Conservation (phyloP, 2,329 filamentous ascomycete genomes). For the Botryotinia narcissicola region DNA sequence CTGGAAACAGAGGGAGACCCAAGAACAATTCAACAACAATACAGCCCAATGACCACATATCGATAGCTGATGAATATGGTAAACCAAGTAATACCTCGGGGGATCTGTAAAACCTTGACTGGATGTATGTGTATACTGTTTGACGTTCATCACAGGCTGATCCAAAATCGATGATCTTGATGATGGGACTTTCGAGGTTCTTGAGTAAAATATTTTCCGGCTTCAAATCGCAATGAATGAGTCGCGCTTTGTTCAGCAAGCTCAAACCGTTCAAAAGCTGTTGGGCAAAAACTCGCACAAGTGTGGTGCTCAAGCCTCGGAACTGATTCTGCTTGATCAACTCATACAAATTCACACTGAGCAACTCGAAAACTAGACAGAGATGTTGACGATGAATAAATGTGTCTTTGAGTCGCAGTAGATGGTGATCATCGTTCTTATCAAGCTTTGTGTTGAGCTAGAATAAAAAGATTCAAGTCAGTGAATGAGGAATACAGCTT, state of each 20-base stretch:
- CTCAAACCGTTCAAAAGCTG: constrained; percentile 91
- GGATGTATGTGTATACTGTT: constrained; percentile 98
- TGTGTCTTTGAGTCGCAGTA: constrained; percentile 91
- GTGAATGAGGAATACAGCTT: constrained; percentile 25
- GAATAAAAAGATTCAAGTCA: constrained; percentile 21
- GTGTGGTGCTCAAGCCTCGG: constrained; percentile 90
- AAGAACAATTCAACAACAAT: constrained; percentile 98
- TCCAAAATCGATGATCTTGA: constrained; percentile 99
- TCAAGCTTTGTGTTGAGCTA: constrained; percentile 97
- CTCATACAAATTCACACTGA: constrained; percentile 97
- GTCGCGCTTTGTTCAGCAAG: constrained; percentile 87
- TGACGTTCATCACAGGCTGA: constrained; percentile 97
- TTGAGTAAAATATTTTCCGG: constrained; percentile 97
- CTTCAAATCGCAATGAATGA: constrained; percentile 98
- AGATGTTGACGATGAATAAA: constrained; percentile 98
- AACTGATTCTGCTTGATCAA: constrained; percentile 99
- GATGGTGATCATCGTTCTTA: constrained; percentile 97
- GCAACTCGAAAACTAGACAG: constrained; percentile 90
- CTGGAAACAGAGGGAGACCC: constrained; percentile 89
- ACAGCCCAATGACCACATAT: constrained; percentile 99
- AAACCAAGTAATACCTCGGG: constrained; percentile 93
- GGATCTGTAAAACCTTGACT: constrained; percentile 96
- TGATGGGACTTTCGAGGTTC: constrained; percentile 97
- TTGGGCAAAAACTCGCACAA: constrained; percentile 96
- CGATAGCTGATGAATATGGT: constrained; percentile 96